These are phyloP conservation scores for Colletotrichum echinochloae DNA, from an alignment of 2,329 filamentous ascomycete species.

Conservation along the genomic window DNA sequence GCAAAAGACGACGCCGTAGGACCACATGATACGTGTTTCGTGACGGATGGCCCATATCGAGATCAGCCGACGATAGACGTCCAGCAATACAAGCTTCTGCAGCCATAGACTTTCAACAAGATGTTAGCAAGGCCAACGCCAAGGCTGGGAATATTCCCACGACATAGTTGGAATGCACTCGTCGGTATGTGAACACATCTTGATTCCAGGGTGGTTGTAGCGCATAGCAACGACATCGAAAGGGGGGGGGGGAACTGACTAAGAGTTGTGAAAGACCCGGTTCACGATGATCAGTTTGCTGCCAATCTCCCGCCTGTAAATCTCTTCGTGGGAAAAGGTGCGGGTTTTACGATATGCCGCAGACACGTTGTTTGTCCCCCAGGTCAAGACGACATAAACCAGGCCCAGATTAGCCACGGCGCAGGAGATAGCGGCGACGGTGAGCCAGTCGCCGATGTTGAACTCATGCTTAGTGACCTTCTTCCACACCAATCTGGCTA, in stretches of 20 bases:
- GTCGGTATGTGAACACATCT: conserved; percentile 7
- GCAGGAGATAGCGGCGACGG: conserved; percentile 56
- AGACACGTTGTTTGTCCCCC: conserved; percentile 53
- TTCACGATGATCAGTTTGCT: conserved; percentile 50
- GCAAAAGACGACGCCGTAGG: conserved; percentile 47
- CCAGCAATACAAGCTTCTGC: conserved; percentile 47
- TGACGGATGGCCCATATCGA: conserved; percentile 43
- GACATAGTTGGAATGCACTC: conserved; percentile 13
- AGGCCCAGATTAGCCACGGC: conserved; percentile 44
- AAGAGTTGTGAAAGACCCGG: conserved; percentile 50
- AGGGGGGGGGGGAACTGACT: conserved; percentile 45
- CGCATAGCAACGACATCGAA: background rate
- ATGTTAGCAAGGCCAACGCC: conserved; percentile 15
- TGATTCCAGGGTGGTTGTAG: conserved; percentile 9
- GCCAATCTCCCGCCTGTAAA: conserved; percentile 50
- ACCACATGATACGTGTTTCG: conserved; percentile 44
- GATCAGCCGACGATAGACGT: conserved; percentile 45
- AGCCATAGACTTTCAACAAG: conserved; percentile 44
- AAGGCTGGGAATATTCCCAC: conserved; percentile 4
- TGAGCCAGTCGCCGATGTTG: conserved; percentile 44
- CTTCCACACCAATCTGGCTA: conserved; percentile 41
- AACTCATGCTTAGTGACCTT: conserved; percentile 42
- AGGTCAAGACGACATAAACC: conserved; percentile 51
- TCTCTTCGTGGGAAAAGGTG: conserved; percentile 47
- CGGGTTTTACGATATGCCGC: conserved; percentile 41